phyloP scores from a whole-genome alignment of 106 monocot genomes.

The Hemerocallis citrina region DNA sequence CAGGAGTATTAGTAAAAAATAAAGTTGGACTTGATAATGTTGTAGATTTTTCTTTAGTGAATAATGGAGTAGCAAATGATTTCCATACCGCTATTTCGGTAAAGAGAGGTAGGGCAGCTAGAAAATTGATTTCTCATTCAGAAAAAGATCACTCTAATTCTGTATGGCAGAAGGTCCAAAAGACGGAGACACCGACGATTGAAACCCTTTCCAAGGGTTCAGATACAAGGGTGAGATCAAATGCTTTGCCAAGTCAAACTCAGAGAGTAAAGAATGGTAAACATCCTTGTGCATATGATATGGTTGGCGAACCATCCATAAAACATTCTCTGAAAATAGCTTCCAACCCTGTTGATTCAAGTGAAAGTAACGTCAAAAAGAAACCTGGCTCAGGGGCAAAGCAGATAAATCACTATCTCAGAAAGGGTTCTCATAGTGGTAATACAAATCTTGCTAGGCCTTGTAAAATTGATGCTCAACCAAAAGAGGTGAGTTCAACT shows the following conservation, averaged over 20 bases:
- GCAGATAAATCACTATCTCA: constrained; percentile 12
- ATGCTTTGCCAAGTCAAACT: constrained; percentile 14
- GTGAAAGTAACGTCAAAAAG: constrained; percentile 6
- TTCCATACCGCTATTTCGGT: constrained; percentile 28
- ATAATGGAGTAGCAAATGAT: constrained; percentile 14
- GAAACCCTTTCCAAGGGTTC: constrained; percentile 10
- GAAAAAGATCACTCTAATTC: constrained; percentile 31
- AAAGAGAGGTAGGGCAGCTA: constrained; percentile 37
- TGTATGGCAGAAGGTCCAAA: constrained; percentile 70
- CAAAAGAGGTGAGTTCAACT: constrained; percentile 6
- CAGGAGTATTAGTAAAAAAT: constrained; percentile 5
- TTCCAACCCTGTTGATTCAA: constrained; percentile 8
- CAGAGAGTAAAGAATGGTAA: constrained; percentile 15
- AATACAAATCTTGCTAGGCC: constrained; percentile 2
- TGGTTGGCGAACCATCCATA: constrained; percentile 2
- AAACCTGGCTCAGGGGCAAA: constrained; percentile 15
- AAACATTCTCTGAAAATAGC: neutral
- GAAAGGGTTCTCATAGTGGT: constrained; percentile 14
- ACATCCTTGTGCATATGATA: constrained; percentile 12
- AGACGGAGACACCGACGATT: constrained; percentile 2
- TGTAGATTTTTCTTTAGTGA: constrained; percentile 1
- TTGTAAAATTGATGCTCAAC: constrained; percentile 14
- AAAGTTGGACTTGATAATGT: constrained; percentile 6
- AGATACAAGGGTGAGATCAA: constrained; percentile 1
- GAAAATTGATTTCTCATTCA: constrained; percentile 16